Evolutionary conservation across 2,329 filamentous ascomycete species (phyloP), one percentile per base, ranked within the genome.

Genomic region (Penicillium sp.): DNA sequence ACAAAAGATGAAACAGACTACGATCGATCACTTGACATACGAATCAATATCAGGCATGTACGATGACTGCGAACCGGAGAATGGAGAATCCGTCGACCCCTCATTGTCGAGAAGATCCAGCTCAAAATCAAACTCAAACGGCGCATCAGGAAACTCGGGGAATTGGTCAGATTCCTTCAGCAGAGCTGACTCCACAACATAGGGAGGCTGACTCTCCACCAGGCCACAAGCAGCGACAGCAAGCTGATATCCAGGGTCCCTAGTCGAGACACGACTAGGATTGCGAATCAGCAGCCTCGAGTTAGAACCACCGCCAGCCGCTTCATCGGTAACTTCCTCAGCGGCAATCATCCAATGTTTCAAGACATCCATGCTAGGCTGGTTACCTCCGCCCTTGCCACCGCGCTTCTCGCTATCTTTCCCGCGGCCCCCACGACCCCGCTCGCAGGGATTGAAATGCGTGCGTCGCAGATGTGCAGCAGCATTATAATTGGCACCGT

Each of bases 401-500:
- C 83, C 83, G 46, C 83, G 76, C 62, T 82, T 80, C 70, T 85
- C 81, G 58, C 81, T 82, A 54, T 81, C 80, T 66, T 83, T 83
- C 45, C 80, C 79, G 46, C 82, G 75, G 9, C 82, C 83, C 23
- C 82, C 75, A n/a, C 76, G 71, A 21, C 75, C 76, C 23, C 75
- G 77, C 68, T 83, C 82, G 62, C 82, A 80, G 1, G 83, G 87
- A 68, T 88, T 89, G 79, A 97, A 97, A 71, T 97, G 93, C 0
- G 88, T 88, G 47, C 93, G 86, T 40, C 92, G 84, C 9, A 97
- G 81, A 70, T 97, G 93, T 0, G 91, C 93, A 0, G 91, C 91
- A 0, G 92, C 93, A 66, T 97, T 97, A 76, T 97, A 97, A 75
- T 97, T 94, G 16, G 89, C 90, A 4, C 89, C 89, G 65, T 97